Conservation (phyloP, 2,329 filamentous ascomycete genomes). For the Colletotrichum scovillei region DNA sequence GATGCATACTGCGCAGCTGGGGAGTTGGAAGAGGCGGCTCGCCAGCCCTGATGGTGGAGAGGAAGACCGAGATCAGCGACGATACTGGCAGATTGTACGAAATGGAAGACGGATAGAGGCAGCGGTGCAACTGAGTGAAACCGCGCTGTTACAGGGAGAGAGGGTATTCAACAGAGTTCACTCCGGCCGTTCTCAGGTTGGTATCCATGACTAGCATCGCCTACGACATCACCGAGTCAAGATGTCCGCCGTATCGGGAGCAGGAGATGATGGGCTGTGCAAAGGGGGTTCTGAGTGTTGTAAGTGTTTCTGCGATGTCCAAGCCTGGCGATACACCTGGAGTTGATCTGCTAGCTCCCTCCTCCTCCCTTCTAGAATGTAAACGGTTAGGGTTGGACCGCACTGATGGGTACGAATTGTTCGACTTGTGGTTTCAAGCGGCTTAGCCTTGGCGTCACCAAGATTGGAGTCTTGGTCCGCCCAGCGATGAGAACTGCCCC, state of each 20-base stretch:
- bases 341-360: not conserved
- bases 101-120: not conserved
- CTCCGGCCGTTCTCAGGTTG: not conserved
- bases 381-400: conserved; percentile 8
- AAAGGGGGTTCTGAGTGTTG: not conserved
- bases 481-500: not conserved
- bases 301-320: not conserved
- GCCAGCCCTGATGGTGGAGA: not conserved
- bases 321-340: not conserved
- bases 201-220: conserved; percentile 16
- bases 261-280: conserved; percentile 10
- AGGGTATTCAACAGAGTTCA: not conserved
- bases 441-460: conserved; percentile 20
- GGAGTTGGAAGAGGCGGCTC: not conserved
- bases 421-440: conserved; percentile 26
- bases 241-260: not conserved
- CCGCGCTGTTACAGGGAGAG: conserved; percentile 12
- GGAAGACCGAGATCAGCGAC: not conserved
- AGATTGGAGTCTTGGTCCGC: conserved; percentile 22
- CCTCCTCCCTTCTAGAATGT: not conserved
- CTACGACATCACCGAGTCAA: conserved; percentile 18
- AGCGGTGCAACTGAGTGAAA: conserved; percentile 25
- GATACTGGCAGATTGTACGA: not conserved
- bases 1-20: not conserved
- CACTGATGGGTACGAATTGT: conserved; percentile 14